A percentile compares a stretch with the other conserved stretches of the same genome.
phyloP scores from a whole-genome alignment of 345 rosid genomes.

The Populus pruinosa region DNA sequence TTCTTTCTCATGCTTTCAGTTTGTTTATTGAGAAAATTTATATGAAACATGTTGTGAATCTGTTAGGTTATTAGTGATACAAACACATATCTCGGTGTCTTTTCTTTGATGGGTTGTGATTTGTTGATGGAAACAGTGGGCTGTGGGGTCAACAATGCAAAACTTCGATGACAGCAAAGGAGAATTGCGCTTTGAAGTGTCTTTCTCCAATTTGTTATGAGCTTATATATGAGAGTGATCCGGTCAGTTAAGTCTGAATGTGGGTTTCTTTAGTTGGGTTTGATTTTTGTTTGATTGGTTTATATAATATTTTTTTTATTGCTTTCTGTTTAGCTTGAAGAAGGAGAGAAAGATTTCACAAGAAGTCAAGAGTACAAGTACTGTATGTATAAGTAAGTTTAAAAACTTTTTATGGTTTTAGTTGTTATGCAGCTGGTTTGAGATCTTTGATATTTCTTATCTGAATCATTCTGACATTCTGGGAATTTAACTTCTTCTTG shows the following conservation, averaged over 20 bases:
- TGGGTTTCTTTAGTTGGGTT: not conserved
- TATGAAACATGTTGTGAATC: not conserved
- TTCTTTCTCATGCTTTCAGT: not conserved
- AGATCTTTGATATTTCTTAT: not conserved
- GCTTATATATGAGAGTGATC: slow-evolving; percentile 72
- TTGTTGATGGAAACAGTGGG: slow-evolving; percentile 46
- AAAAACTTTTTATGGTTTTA: not conserved
- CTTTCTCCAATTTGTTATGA: slow-evolving; percentile 71
- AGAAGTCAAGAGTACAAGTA: slow-evolving; percentile 80
- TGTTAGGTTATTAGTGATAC: no score
- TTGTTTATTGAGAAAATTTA: not conserved
- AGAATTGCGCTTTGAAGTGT: slow-evolving; percentile 76
- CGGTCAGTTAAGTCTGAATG: slow-evolving; percentile 38
- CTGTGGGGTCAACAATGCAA: slow-evolving; percentile 78
- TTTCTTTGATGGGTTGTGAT: not conserved
- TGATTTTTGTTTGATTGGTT: not conserved
- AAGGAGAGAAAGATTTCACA: slow-evolving; percentile 69
- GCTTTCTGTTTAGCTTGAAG: slow-evolving; percentile 57
- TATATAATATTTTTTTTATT: not conserved
- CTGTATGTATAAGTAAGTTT: slow-evolving; percentile 78
- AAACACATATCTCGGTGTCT: not conserved
- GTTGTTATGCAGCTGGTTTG: not conserved
- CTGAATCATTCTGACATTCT: not conserved
- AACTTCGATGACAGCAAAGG: slow-evolving; percentile 56
- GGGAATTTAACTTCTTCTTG: not conserved